A percentile compares a stretch with the other conserved stretches of the same genome.
phyloP scores from a whole-genome alignment of 768 basidiomycete species.

The Naganishia kalamii region DNA sequence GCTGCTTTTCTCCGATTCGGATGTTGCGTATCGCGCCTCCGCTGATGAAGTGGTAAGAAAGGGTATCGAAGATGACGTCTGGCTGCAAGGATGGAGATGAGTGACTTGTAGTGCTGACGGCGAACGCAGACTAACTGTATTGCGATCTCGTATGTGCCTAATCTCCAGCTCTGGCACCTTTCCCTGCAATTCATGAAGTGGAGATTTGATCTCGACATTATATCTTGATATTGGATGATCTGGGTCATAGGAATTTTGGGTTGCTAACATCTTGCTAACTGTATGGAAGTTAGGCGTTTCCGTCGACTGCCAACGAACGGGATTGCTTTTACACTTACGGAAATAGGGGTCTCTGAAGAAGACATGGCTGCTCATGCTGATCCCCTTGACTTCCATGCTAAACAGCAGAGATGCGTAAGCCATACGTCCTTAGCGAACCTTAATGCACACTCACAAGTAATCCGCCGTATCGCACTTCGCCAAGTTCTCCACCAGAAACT shows the following conservation, averaged over 20 bases:
- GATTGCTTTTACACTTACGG: background rate
- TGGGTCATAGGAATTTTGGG: background rate
- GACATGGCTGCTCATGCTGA: slow-evolving; percentile 1
- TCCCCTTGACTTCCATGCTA: slow-evolving; percentile 5
- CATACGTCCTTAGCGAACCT: background rate
- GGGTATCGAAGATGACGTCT: background rate
- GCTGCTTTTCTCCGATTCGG: slow-evolving; percentile 5
- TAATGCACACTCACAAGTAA: background rate
- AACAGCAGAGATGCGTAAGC: background rate
- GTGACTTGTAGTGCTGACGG: too few relatives aligned
- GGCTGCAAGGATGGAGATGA: background rate
- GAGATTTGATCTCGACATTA: slow-evolving; percentile 9
- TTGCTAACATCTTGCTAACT: slow-evolving; percentile 11
- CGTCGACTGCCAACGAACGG: background rate
- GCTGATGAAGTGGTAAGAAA: background rate
- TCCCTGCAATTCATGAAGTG: background rate
- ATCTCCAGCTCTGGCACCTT: slow-evolving; percentile 12
- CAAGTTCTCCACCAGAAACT: background rate
- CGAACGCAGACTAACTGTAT: background rate
- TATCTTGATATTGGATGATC: background rate
- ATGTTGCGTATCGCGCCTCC: slow-evolving; percentile 4
- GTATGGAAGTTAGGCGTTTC: background rate
- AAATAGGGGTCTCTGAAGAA: slow-evolving; percentile 8
- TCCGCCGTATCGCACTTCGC: slow-evolving; percentile 6
- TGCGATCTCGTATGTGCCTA: background rate